phyloP scores from a whole-genome alignment of 352 stramenopile species.

The Thalassiosira livingstoniorum region DNA sequence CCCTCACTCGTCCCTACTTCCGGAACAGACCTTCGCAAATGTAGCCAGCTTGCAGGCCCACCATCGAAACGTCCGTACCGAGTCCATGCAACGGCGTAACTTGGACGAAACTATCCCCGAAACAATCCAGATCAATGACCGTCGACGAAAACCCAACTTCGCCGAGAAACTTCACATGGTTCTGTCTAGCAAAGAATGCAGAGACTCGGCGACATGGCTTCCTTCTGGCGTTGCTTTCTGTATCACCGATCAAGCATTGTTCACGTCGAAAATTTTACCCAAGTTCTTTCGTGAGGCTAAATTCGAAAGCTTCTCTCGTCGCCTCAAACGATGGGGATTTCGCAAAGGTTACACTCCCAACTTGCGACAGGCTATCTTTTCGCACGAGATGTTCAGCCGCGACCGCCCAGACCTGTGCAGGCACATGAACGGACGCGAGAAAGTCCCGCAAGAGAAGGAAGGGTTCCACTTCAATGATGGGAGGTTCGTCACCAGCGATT shows the following conservation, averaged over 20 bases:
- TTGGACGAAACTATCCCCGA: too few relatives aligned
- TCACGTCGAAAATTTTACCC: constrained; percentile 41
- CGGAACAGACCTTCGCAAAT: background rate
- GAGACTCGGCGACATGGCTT: constrained; percentile 31
- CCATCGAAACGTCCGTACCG: background rate
- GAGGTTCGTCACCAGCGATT: too few relatives aligned
- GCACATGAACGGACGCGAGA: constrained; percentile 11
- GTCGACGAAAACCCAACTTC: constrained; percentile 20
- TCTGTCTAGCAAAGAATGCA: constrained; percentile 7
- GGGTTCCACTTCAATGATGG: background rate
- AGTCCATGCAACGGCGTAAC: too few relatives aligned
- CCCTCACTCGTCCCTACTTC: background rate
- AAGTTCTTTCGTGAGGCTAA: constrained; percentile 54
- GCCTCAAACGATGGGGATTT: constrained; percentile 62
- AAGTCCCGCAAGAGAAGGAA: background rate
- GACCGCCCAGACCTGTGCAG: constrained; percentile 9
- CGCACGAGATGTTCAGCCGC: constrained; percentile 13
- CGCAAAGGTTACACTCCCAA: constrained; percentile 28
- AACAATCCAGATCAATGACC: too few relatives aligned
- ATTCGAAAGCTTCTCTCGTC: constrained; percentile 51
- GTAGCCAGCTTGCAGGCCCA: background rate
- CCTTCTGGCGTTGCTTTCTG: constrained; percentile 45
- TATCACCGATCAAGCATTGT: constrained; percentile 36
- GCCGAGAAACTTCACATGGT: constrained; percentile 40
- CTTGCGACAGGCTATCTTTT: constrained; percentile 4